Evolutionary conservation across 2,329 filamentous ascomycete genomes (phyloP).

Genomic region (Falciphora oryzae): DNA sequence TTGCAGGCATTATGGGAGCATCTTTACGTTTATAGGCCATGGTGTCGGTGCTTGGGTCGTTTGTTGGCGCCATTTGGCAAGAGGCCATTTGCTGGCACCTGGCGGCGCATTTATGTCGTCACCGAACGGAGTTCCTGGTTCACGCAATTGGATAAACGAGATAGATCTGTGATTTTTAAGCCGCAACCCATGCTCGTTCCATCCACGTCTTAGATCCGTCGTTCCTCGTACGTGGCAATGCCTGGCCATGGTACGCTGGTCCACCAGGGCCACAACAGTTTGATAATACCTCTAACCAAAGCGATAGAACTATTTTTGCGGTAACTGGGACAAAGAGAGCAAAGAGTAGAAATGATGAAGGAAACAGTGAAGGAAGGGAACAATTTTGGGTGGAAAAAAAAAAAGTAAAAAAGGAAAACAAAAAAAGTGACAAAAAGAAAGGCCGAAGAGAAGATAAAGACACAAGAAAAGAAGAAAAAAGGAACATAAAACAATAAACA

Average conservation of each 20-base stretch:
- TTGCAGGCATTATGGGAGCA: background rate
- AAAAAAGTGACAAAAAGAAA: conserved; percentile 8
- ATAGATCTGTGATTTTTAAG: background rate
- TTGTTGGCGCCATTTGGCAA: background rate
- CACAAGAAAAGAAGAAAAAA: conserved; percentile 4
- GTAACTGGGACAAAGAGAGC: too few relatives aligned
- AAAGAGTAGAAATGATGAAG: conserved; percentile 6
- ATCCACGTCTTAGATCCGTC: background rate
- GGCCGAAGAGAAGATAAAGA: conserved; percentile 1
- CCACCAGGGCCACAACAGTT: background rate
- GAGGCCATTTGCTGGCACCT: background rate
- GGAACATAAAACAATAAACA: conserved; percentile 3
- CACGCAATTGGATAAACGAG: background rate
- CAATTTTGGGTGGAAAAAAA: too few relatives aligned
- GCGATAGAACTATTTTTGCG: too few relatives aligned
- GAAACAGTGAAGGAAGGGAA: conserved; percentile 8
- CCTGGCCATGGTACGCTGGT: background rate
- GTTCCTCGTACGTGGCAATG: background rate
- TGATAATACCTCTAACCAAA: background rate
- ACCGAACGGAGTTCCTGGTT: background rate
- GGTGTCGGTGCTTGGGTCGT: background rate
- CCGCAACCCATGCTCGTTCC: background rate
- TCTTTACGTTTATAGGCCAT: too few relatives aligned
- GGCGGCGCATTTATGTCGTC: background rate
- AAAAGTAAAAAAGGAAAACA: conserved; percentile 8